Base-by-base conservation (phyloP, 164 flowering plant genomes). In the Amborella trichopoda region DNA sequence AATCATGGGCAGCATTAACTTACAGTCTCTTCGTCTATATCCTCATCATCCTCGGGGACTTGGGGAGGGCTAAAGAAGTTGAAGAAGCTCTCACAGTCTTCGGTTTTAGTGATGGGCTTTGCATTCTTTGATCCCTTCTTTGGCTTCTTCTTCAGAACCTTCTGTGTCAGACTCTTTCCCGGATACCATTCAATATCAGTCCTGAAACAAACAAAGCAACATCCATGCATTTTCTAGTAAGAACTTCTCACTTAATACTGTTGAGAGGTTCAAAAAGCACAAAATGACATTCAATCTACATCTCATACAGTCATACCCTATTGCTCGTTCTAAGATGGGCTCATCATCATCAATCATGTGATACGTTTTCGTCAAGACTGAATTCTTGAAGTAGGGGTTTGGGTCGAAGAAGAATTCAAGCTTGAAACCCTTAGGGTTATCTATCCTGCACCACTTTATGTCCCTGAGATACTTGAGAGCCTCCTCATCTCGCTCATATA, bases 301-400 rank as follows among this genome's bases (percentile, higher is more conserved):
- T 37, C 11, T 30, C 8, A 37, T 14, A 57, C 21, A 16, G n/a
- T n/a, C n/a, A 44, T 59, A 70, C 74, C 75, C 76, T 8, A 68
- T 71, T 34, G 76, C 76, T 53, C 66, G 68, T 58, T 66, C 71
- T 2, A 68, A 28, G 40, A 68, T 68, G 25, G 73, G 73, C 34
- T 72, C 73, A 53, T 68, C 67, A 9, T 65, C 75, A 54, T 70
- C 75, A 49, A 68, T 62, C 75, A 70, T 68, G 51, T 73, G 73
- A 53, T 73, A 70, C 4, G 60, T 65, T 56, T 70, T 70, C 3
- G 68, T 60, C 41, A 73, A 28, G 30, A 73, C 69, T 33, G 70
- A 12, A 23, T 73, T 70, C 48, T 62, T 65, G 38, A 70, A 67
- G 23, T 54, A 68, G 2, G 73, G 75, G 49, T 70, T 73, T 5